A percentile compares a stretch with the other conserved stretches of the same genome.
Evolutionary conservation across 257 asterid species (phyloP).

Genomic region (Fraxinus quadrangulata): DNA sequence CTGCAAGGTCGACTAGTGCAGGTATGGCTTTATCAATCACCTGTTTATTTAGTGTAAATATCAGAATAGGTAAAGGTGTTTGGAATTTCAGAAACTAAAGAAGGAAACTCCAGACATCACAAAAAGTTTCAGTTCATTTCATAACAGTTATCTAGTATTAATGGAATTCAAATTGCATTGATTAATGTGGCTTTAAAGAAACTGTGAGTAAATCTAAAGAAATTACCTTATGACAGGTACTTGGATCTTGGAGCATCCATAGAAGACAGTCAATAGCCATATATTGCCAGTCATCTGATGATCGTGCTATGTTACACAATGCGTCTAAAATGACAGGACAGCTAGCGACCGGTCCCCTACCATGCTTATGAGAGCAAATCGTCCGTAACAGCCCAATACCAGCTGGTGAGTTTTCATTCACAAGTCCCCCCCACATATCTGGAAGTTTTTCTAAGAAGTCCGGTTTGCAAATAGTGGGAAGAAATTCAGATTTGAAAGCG

Average conservation of each 20-base stretch:
- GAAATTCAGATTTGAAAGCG: constrained; percentile 90
- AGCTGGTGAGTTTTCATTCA: constrained; percentile 94
- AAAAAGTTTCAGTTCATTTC: background rate
- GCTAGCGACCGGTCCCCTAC: constrained; percentile 83
- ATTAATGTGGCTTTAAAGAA: background rate
- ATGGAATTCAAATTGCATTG: background rate
- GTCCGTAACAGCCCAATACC: constrained; percentile 90
- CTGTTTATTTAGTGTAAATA: constrained; percentile 38
- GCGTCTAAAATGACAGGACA: constrained; percentile 74
- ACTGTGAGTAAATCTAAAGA: background rate
- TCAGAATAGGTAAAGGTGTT: background rate
- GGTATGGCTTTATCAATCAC: constrained; percentile 80
- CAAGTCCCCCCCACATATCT: constrained; percentile 99
- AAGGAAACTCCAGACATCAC: background rate
- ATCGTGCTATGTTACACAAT: constrained; percentile 86
- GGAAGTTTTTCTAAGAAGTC: constrained; percentile 85
- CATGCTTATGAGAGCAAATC: constrained; percentile 90
- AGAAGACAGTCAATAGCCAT: constrained; percentile 97
- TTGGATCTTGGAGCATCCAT: constrained; percentile 94
- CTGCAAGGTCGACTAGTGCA: constrained; percentile 82
- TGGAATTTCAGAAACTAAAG: background rate
- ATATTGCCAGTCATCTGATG: constrained; percentile 98
- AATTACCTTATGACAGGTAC: constrained; percentile 81
- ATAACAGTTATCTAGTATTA: background rate
- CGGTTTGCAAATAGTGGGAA: constrained; percentile 69